Percentiles rank a stretch among this genome's conserved stretches.
Evolutionary conservation across 345 rosid species (phyloP).

Genomic region (Brassica rapa): DNA sequence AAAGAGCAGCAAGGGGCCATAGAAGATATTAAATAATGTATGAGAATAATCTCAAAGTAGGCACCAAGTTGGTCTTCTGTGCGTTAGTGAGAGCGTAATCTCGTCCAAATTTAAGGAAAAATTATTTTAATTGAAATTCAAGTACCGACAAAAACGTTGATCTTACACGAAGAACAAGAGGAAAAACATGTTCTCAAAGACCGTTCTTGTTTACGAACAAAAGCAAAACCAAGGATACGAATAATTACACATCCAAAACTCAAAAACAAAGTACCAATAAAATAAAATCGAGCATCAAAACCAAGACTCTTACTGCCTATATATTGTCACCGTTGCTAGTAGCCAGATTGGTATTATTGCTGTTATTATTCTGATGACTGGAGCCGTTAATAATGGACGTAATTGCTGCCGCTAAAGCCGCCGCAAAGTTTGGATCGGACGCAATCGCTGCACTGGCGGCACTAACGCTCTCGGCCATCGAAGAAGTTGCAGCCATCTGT

Average conservation of each 20-base stretch:
- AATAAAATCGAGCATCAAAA: slow-evolving; percentile 17
- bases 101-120: neutral
- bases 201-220: slow-evolving; percentile 22
- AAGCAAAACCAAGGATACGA: slow-evolving; percentile 1
- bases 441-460: slow-evolving; percentile 72
- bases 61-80: neutral
- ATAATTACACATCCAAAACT: slow-evolving; percentile 35
- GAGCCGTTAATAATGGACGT: slow-evolving; percentile 73
- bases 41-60: neutral
- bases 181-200: slow-evolving; percentile 29
- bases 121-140: neutral
- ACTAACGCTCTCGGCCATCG: slow-evolving; percentile 61
- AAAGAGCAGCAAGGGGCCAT: neutral
- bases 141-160: slow-evolving; percentile 17
- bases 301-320: slow-evolving; percentile 33
- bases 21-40: neutral
- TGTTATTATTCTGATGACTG: slow-evolving; percentile 29
- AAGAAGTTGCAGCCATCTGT: slow-evolving; percentile 37
- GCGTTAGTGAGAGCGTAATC: neutral
- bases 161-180: slow-evolving; percentile 36
- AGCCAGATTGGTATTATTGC: slow-evolving; percentile 33
- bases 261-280: slow-evolving; percentile 10
- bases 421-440: slow-evolving; percentile 89
- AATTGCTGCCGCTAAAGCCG: slow-evolving; percentile 94
- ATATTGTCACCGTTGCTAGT: slow-evolving; percentile 36